Evolutionary conservation across 1,284 basidiomycete genomes (phyloP), one percentile per base, ranked within the genome.

Genomic region (Boletellus deceptivus): DNA sequence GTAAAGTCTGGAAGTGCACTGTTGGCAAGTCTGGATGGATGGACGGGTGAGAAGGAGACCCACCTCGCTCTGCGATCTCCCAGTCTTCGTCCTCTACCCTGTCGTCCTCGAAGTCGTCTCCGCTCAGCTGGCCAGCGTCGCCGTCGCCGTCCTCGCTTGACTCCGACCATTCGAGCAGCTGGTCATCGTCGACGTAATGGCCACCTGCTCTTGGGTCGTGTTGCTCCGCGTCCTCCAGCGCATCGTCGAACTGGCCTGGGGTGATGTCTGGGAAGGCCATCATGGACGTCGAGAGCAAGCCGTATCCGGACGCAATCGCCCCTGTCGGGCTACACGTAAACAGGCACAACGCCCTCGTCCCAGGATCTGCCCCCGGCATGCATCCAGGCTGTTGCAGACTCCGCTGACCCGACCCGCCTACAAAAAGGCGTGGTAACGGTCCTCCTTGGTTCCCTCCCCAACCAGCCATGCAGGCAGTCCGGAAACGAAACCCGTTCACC

Each of bases 51-150:
- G 34, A 38, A 29, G 39, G 4, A 55, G 22, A 51, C 71, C 48
- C 47, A 84, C 87, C 87, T 75, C 84, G 73, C 64, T 88, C 86
- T 17, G 91, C 84, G 34, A 91, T 79, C 63, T 93, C 93, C 92
- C 92, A 94, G 67, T 95, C 92, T 66, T 95, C 93, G 65, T 94
- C 90, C 57, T 94, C 89, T 17, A 86, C 84, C 40, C 83, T 73
- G 56, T 75, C 70, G 40, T 78, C 75, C 39, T 82, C 77, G 48
- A 79, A 82, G 37, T 75, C 73, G 55, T 72, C 75, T 17, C 73
- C 75, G 33, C 70, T 64, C 20, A 53, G 55, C 44, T 61, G 67
- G 24, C 77, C 75, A 36, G 73, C 64, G 24, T 75, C 72, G 6
- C 75, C 72, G 31, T 72, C 8, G 8, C 25, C 25, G 25, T 13